These are phyloP conservation scores for Pyrus communis DNA, from an alignment of 306 rosid genomes.

Conservation along the genomic window DNA sequence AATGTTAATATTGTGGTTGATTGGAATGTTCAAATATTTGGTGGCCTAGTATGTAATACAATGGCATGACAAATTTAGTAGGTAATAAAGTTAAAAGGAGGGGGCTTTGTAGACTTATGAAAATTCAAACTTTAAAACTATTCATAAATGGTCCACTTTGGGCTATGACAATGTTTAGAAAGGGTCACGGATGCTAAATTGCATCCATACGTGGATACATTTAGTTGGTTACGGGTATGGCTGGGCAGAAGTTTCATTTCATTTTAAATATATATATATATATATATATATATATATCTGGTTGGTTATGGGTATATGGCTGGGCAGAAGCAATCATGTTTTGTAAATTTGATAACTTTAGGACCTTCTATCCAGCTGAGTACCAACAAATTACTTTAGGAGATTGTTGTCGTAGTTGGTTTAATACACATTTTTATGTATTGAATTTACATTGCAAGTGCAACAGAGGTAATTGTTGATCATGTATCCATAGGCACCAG, in stretches of 20 bases:
- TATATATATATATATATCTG: no score
- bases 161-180: neutral
- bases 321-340: neutral
- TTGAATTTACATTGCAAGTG: neutral
- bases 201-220: neutral
- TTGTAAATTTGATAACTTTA: neutral
- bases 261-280: no score
- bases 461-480: neutral
- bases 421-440: neutral
- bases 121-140: neutral
- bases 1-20: neutral
- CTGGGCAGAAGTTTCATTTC: neutral
- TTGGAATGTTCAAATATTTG: neutral
- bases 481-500: constrained; percentile 46
- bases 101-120: neutral
- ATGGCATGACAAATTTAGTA: neutral
- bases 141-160: neutral
- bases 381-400: neutral
- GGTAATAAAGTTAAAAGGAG: neutral
- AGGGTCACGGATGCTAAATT: neutral
- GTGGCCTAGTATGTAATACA: neutral
- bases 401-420: neutral
- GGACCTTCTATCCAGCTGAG: neutral
- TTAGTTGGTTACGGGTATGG: neutral
- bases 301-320: neutral